A percentile compares a stretch with the other conserved stretches of the same genome.
phyloP scores from a whole-genome alignment of 2,329 filamentous ascomycete genomes.

The Colletotrichum ledebouriae region DNA sequence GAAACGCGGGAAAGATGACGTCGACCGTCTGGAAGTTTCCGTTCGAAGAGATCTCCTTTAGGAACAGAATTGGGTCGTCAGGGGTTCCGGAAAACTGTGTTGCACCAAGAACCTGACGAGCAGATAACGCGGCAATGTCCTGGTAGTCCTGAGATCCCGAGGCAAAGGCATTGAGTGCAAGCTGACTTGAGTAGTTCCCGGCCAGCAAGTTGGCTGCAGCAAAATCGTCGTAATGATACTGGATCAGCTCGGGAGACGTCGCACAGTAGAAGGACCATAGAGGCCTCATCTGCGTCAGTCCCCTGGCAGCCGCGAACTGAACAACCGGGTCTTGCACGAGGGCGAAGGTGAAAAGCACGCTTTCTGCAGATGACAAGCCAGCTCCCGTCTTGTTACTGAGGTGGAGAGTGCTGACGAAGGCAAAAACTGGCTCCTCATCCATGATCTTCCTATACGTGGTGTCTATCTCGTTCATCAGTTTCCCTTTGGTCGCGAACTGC shows the following conservation, averaged over 20 bases:
- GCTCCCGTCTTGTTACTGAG: constrained; percentile 52
- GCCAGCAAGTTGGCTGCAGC: constrained; percentile 73
- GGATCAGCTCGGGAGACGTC: constrained; percentile 72
- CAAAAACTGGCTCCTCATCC: constrained; percentile 85
- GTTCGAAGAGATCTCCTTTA: constrained; percentile 89
- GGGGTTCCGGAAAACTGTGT: constrained; percentile 81
- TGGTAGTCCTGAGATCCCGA: constrained; percentile 82
- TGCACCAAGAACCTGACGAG: constrained; percentile 84
- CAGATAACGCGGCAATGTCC: constrained; percentile 82
- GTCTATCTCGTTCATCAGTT: constrained; percentile 76
- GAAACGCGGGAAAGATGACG: constrained; percentile 88
- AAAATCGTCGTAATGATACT: constrained; percentile 84
- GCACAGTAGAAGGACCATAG: constrained; percentile 84
- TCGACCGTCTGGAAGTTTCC: constrained; percentile 89
- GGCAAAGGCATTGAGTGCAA: constrained; percentile 78
- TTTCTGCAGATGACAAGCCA: constrained; percentile 56
- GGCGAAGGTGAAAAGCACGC: constrained; percentile 80
- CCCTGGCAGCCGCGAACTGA: constrained; percentile 82
- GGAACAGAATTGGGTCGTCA: constrained; percentile 79
- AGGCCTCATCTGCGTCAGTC: constrained; percentile 82
- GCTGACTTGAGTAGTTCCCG: constrained; percentile 78
- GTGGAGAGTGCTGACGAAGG: constrained; percentile 77
- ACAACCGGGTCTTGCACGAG: constrained; percentile 84
- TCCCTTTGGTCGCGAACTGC: constrained; percentile 76
- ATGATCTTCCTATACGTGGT: constrained; percentile 76